These are phyloP conservation scores for Ogataea trehaloabstinens DNA, from an alignment of 805 yeast species.

Conservation along the genomic window DNA sequence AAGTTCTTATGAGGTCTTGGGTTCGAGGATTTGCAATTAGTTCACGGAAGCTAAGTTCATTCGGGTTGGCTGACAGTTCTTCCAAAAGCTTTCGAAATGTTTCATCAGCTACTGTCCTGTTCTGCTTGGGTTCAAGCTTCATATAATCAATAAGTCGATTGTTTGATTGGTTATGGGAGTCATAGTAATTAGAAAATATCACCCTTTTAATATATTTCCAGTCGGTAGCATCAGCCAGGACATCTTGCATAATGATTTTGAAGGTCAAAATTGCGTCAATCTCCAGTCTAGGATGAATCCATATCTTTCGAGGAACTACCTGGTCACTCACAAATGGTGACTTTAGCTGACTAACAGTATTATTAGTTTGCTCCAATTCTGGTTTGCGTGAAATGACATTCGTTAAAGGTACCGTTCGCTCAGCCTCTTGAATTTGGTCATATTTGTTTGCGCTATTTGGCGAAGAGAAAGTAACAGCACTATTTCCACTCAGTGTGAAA, in stretches of 20 bases:
- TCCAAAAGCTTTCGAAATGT: conserved; percentile 15
- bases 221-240: conserved; percentile 15
- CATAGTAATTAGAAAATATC: conserved; percentile 29
- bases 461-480: no score
- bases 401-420: no score
- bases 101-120: conserved; percentile 1
- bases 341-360: no score
- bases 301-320: conserved; percentile 26
- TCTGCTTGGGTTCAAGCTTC: conserved; percentile 2
- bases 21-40: conserved; percentile 18
- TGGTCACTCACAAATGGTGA: no score
- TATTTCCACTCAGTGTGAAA: no score
- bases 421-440: no score
- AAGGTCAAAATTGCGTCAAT: conserved; percentile 32
- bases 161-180: conserved; percentile 6
- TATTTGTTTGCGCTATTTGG: no score
- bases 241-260: conserved; percentile 25
- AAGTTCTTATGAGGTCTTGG: conserved; percentile 24
- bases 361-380: no score
- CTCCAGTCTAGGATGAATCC: conserved; percentile 34
- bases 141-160: conserved; percentile 26
- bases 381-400: no score
- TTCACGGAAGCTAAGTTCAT: conserved; percentile 13
- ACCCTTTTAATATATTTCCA: conserved; percentile 22
- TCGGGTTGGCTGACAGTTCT: conserved; percentile 15